phyloP scores from a whole-genome alignment of 202 grass and related monocot genomes.

The Schoenoplectus tabernaemontani region DNA sequence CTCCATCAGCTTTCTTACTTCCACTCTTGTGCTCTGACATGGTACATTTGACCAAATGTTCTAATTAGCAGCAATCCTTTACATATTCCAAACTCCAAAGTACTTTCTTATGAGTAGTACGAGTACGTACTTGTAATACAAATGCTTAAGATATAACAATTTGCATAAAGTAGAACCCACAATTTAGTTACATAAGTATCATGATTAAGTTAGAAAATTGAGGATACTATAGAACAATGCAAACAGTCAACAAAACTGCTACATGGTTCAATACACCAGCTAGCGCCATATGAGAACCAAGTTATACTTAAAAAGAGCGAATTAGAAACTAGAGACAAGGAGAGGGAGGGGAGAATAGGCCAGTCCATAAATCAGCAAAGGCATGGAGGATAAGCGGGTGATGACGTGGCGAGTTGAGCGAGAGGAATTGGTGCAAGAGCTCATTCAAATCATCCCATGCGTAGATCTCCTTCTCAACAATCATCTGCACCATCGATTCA shows the following conservation, averaged over 20 bases:
- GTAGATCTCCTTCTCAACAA: conserved; percentile 94
- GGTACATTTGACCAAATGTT: not conserved
- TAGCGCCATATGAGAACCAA: not conserved
- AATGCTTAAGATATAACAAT: not conserved
- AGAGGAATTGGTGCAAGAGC: conserved; percentile 74
- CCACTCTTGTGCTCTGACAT: not conserved
- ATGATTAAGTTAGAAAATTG: not conserved
- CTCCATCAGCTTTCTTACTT: not conserved
- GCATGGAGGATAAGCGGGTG: conserved; percentile 88
- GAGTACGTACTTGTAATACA: not conserved
- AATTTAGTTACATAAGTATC: conserved; percentile 21
- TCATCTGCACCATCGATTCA: conserved; percentile 95
- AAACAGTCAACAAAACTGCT: conserved; percentile 29
- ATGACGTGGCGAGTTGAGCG: conserved; percentile 89
- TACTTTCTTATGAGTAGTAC: not conserved
- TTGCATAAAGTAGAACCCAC: not conserved
- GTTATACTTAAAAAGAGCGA: not conserved
- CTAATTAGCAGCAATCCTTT: not conserved
- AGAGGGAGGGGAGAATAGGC: conserved; percentile 64
- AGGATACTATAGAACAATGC: conserved; percentile 24
- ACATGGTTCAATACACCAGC: conserved; percentile 20
- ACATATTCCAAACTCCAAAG: not conserved
- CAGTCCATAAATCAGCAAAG: conserved; percentile 85
- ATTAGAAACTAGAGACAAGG: conserved; percentile 26
- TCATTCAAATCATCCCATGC: conserved; percentile 94